Evolutionary conservation across 441 rosid genomes (phyloP).

Genomic region (Brassica hybrid): DNA sequence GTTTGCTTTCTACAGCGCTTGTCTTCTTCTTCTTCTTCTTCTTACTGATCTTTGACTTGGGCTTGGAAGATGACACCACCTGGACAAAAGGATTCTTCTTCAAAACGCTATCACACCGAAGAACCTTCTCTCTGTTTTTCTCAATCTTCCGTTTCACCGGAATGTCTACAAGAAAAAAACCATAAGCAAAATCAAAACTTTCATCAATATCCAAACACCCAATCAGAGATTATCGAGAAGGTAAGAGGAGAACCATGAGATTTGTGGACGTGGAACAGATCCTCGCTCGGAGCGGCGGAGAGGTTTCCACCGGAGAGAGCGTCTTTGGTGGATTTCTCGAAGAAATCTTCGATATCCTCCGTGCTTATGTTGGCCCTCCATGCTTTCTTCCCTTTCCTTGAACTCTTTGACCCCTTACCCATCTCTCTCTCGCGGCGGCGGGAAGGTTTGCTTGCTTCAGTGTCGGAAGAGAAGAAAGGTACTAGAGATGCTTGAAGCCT

Average conservation of each 20-base stretch:
- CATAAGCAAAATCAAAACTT: not conserved
- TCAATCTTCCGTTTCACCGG: constrained; percentile 82
- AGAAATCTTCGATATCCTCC: constrained; percentile 72
- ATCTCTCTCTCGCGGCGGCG: constrained; percentile 50
- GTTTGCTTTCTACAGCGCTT: constrained; percentile 28
- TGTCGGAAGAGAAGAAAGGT: constrained; percentile 1
- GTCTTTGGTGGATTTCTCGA: constrained; percentile 74
- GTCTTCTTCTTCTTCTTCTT: constrained; percentile 39
- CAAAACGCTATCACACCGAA: constrained; percentile 64
- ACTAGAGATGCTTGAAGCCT: no score
- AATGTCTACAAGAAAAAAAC: constrained; percentile 51
- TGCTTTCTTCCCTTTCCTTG: constrained; percentile 91
- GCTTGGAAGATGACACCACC: constrained; percentile 65
- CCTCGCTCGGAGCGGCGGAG: constrained; percentile 63
- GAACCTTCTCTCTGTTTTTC: constrained; percentile 73
- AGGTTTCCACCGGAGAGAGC: constrained; percentile 88
- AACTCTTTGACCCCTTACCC: constrained; percentile 76
- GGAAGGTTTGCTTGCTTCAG: constrained; percentile 1
- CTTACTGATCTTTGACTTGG: constrained; percentile 47
- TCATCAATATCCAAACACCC: not conserved
- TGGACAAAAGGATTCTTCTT: constrained; percentile 80
- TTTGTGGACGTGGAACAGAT: constrained; percentile 77
- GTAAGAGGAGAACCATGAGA: constrained; percentile 55
- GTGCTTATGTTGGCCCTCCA: constrained; percentile 98
- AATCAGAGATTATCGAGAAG: not conserved